Base-by-base conservation (phyloP, 306 rosid species). In the Rubus parviflorus region DNA sequence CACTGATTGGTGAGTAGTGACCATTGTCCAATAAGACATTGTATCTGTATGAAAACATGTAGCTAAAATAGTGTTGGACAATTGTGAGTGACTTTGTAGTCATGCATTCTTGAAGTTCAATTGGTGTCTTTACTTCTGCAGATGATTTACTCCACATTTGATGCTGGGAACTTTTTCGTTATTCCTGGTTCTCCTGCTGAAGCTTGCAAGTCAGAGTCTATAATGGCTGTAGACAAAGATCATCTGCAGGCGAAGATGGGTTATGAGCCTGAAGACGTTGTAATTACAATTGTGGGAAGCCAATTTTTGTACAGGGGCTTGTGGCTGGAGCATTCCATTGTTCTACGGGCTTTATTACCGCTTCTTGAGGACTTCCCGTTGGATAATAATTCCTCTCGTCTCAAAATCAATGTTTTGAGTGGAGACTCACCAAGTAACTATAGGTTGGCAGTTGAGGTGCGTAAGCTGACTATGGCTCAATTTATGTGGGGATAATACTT, bases 281-380 rank as follows among this genome's bases (percentile, higher is more conserved):
- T 93, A 79, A 72, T 96, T n/a, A 88, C 95, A 79, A 83, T 96
- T 54, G 96, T 91, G 69, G 98, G 99, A 70, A 96, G 97, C 80
- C 91, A 88, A 77, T 87, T 96, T 85, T 70, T 88, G 84, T 91
- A 91, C 86, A 87, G 90, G 85, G 92, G 96, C 77, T 81, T 91
- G 90, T 96, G 98, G 98, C 77, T 96, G 86, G 99, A 93, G 80
- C 99, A 96, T 74, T 90, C 98, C 48, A 68, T 89, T 79, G 84
- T 93, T 84, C 91, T 96, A 72, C 88, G 57, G 81, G 94, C 99
- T 80, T 77, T 91, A 66, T 80, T 86, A 77, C 98, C 97, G 1
- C 86, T 91, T 77, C 80, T 92, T 62, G 83, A 72, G 1, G 83
- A 85, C 15, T 88, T 91, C 75, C 68, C 83, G n/a, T 79, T 73